A percentile compares a stretch with the other conserved stretches of the same genome.
phyloP scores from a whole-genome alignment of 2,329 filamentous ascomycete genomes.

The Cyphellophora attinorum region DNA sequence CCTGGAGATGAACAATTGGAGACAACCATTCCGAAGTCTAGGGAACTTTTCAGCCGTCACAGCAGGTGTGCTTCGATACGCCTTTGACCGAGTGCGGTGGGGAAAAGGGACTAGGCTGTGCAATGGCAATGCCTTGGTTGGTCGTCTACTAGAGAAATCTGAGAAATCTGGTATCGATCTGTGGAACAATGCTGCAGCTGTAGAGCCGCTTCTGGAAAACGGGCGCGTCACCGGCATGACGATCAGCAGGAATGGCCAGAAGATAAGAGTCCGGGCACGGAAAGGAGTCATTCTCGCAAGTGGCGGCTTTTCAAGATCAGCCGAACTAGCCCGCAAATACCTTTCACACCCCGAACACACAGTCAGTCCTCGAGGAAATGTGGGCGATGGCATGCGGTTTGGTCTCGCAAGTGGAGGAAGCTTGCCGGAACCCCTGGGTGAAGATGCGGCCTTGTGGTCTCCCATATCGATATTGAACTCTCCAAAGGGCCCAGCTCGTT shows the following conservation, averaged over 20 bases:
- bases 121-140: constrained; percentile 8
- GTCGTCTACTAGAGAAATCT: constrained; percentile 4
- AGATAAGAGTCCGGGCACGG: constrained; percentile 17
- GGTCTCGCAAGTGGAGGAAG: too few relatives aligned
- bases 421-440: constrained; percentile 25
- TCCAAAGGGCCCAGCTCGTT: constrained; percentile 18
- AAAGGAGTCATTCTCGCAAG: constrained; percentile 26
- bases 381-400: constrained; percentile 18
- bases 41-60: too few relatives aligned
- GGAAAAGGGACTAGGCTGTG: constrained; percentile 6
- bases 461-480: constrained; percentile 3
- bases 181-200: constrained; percentile 6
- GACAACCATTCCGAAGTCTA: too few relatives aligned
- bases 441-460: constrained; percentile 24
- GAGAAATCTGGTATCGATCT: constrained; percentile 2
- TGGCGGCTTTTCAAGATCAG: constrained; percentile 24
- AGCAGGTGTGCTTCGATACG: too few relatives aligned
- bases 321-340: constrained; percentile 5
- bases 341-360: constrained; percentile 18
- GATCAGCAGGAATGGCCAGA: constrained; percentile 10
- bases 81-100: too few relatives aligned
- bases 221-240: constrained; percentile 2
- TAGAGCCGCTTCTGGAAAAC: constrained; percentile 3
- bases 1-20: too few relatives aligned
- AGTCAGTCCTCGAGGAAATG: constrained; percentile 21